A percentile compares a stretch with the other conserved stretches of the same genome.
Evolutionary conservation across 2,329 filamentous ascomycete species (phyloP).

Genomic region (Sarocladiaceae sp.): DNA sequence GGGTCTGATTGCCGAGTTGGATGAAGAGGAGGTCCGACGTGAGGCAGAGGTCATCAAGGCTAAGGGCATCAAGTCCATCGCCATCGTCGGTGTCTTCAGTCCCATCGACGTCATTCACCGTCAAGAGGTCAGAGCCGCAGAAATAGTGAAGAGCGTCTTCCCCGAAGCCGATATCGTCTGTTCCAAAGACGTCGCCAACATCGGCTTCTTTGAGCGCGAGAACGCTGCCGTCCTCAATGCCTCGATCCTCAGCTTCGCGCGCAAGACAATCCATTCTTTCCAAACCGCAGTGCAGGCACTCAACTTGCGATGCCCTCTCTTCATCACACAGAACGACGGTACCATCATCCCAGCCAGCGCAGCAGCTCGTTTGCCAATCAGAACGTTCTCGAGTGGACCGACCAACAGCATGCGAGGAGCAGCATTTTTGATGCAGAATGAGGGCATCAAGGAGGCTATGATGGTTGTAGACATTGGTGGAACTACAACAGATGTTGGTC

Average conservation of each 20-base stretch:
- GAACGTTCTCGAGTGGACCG: slow-evolving; percentile 47
- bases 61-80: slow-evolving; percentile 30
- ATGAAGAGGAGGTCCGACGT: slow-evolving; percentile 29
- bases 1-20: slow-evolving; percentile 32
- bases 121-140: slow-evolving; percentile 33
- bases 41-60: slow-evolving; percentile 26
- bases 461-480: slow-evolving; percentile 64
- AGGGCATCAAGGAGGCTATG: slow-evolving; percentile 5
- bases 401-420: slow-evolving; percentile 49
- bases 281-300: slow-evolving; percentile 37
- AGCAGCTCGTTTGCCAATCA: slow-evolving; percentile 43
- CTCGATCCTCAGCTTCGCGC: slow-evolving; percentile 40
- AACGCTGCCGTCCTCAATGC: slow-evolving; percentile 51
- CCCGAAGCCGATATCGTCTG: slow-evolving; percentile 33
- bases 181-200: slow-evolving; percentile 36
- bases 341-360: slow-evolving; percentile 41
- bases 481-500: slow-evolving; percentile 58
- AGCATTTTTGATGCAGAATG: slow-evolving; percentile 34
- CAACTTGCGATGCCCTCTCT: slow-evolving; percentile 34
- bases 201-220: slow-evolving; percentile 39
- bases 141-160: slow-evolving; percentile 27
- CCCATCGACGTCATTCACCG: slow-evolving; percentile 34
- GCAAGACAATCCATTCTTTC: slow-evolving; percentile 40
- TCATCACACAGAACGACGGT: slow-evolving; percentile 48
- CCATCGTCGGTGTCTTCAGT: slow-evolving; percentile 39